Evolutionary conservation across 2,329 filamentous ascomycete genomes (phyloP), one percentile per base, ranked within the genome.

Genomic region (Sclerotinia subarctica): DNA sequence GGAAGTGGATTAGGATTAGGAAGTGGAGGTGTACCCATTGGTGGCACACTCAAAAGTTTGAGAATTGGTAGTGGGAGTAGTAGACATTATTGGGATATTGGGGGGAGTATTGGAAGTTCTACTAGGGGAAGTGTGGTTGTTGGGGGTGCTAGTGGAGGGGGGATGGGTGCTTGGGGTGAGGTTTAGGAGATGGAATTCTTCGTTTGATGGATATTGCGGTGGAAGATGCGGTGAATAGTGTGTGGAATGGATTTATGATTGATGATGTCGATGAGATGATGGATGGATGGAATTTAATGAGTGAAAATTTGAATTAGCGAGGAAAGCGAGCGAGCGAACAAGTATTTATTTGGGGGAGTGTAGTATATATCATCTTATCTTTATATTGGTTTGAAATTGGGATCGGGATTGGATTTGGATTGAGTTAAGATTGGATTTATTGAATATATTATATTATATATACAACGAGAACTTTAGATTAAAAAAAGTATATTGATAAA

Each of bases 61-160:
- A 70, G 59, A 71, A 68, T 51, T 47, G 66, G 47, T 74, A 89
- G 87, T 72, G 85, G 87, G 46, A 94, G 91, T 56, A 92, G 89
- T 57, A 82, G 93, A 65, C 92, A 96, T 77, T 97, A 96, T 78
- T 97, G 94, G 94, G 94, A 97, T 78, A 87, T 97, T 72, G 92
- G 92, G 13, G 47, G 46, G 11, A 68, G 66, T 64, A 24, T 68
- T 13, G 57, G 93, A 88, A 73, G 72, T 65, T 85, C 93, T 32
- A 91, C 91, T 2, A 94, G 91, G 67, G 90, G 90, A 4, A 91
- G 89, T 72, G 82, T 89, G 70, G 86, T 91, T 77, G 87, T 86
- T 2, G 84, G 86, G 59, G 86, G 85, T 51, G 89, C 88, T 1
- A 86, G 85, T 11, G 42, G 13, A 15, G 24, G 24, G n/a, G 56